A percentile compares a stretch with the other conserved stretches of the same genome.
phyloP scores from a whole-genome alignment of 257 asterid genomes.

The Oldenlandia corymbosa region DNA sequence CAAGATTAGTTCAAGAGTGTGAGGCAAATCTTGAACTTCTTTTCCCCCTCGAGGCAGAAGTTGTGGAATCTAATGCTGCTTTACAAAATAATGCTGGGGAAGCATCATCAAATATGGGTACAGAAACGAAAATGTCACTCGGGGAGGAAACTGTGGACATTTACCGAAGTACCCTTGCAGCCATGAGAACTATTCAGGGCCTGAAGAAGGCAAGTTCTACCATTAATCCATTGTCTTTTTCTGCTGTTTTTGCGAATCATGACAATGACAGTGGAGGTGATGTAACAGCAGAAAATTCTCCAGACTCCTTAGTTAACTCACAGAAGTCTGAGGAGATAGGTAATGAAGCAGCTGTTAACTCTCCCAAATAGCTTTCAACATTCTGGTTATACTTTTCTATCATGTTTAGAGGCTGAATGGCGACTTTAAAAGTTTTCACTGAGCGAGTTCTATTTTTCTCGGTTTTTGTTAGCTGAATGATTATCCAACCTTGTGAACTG shows the following conservation, averaged over 20 bases:
- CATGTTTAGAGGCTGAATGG: not conserved
- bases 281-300: constrained; percentile 58
- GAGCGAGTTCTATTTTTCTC: not conserved
- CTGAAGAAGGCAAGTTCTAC: constrained; percentile 68
- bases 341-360: constrained; percentile 21
- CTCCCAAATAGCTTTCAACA: constrained; percentile 23
- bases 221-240: constrained; percentile 62
- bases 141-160: constrained; percentile 60
- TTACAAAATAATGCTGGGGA: constrained; percentile 20
- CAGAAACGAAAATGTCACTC: constrained; percentile 29
- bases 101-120: constrained; percentile 23
- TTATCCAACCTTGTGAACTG: not conserved
- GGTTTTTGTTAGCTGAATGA: not conserved
- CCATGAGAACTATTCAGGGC: constrained; percentile 63
- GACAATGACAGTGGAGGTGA: constrained; percentile 43
- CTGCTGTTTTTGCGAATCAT: constrained; percentile 45
- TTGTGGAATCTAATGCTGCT: constrained; percentile 44
- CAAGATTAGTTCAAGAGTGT: constrained; percentile 66
- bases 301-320: constrained; percentile 28
- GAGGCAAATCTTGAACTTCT: constrained; percentile 76
- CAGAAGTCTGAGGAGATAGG: constrained; percentile 37
- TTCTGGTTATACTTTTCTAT: constrained; percentile 4
- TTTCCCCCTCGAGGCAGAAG: constrained; percentile 70
- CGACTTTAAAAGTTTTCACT: not conserved
- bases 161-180: constrained; percentile 64